Evolutionary conservation across 805 yeast species (phyloP).

Genomic region (Starmera caribaea): DNA sequence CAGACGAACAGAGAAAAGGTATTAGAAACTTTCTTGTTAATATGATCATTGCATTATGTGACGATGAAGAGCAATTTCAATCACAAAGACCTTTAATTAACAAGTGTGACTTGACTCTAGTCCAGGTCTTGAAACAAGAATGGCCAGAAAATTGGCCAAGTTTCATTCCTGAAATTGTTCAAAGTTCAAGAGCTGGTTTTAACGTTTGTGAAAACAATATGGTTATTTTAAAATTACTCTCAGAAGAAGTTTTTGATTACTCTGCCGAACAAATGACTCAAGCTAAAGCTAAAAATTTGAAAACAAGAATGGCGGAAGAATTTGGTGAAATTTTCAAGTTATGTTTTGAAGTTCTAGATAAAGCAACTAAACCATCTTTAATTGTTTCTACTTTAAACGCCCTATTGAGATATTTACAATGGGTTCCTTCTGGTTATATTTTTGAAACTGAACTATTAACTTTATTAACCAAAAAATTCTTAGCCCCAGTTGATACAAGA

Average conservation of each 20-base stretch:
- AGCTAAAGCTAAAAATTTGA: slow-evolving; percentile 80
- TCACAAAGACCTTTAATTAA: slow-evolving; percentile 75
- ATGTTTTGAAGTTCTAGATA: slow-evolving; percentile 88
- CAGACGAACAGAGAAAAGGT: slow-evolving; percentile 82
- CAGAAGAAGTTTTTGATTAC: slow-evolving; percentile 94
- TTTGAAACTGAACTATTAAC: slow-evolving; percentile 79
- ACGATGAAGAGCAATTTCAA: slow-evolving; percentile 63
- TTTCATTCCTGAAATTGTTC: slow-evolving; percentile 87
- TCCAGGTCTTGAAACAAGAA: slow-evolving; percentile 91
- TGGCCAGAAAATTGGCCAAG: slow-evolving; percentile 99
- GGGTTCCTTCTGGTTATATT: slow-evolving; percentile 89
- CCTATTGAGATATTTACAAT: slow-evolving; percentile 75
- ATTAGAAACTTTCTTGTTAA: slow-evolving; percentile 89
- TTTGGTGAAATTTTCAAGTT: slow-evolving; percentile 88
- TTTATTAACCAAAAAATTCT: slow-evolving; percentile 63
- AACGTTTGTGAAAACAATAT: slow-evolving; percentile 97
- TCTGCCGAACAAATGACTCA: slow-evolving; percentile 96
- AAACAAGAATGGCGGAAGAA: slow-evolving; percentile 77
- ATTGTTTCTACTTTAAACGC: slow-evolving; percentile 79
- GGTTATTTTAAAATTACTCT: slow-evolving; percentile 78
- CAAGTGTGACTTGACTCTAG: slow-evolving; percentile 89
- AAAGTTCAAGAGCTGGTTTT: slow-evolving; percentile 71
- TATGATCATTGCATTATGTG: slow-evolving; percentile 88
- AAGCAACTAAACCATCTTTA: slow-evolving; percentile 75
- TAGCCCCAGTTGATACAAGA: slow-evolving; percentile 72